A percentile compares a stretch with the other conserved stretches of the same genome.
Conservation (phyloP, 2,329 filamentous ascomycete genomes). For the Periglandula ipomoeae region DNA sequence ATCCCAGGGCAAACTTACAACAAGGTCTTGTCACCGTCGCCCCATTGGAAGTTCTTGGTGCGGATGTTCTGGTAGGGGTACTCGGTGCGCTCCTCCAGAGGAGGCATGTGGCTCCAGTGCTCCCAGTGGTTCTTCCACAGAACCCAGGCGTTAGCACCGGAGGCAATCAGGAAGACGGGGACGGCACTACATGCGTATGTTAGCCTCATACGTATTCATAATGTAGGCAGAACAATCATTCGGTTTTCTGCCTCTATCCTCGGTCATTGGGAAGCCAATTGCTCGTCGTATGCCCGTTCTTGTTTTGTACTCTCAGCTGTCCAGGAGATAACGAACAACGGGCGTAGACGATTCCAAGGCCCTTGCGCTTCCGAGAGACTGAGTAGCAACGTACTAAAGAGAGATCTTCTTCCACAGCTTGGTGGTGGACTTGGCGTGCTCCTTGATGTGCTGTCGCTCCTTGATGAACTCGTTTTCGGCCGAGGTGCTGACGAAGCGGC, state of each 20-base stretch:
- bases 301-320: not conserved
- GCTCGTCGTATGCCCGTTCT: not conserved
- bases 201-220: too few relatives aligned
- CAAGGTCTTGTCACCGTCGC: conserved; percentile 75
- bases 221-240: too few relatives aligned
- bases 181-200: conserved; percentile 49
- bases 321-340: not conserved
- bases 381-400: conserved; percentile 64
- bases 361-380: not conserved
- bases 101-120: conserved; percentile 78
- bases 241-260: not conserved
- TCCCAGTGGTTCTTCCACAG: conserved; percentile 97
- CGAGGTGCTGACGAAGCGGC: conserved; percentile 61
- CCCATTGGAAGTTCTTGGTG: conserved; percentile 91
- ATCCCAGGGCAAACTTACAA: conserved; percentile 30
- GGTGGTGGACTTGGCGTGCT: conserved; percentile 76
- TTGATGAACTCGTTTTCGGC: conserved; percentile 90
- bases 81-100: conserved; percentile 83
- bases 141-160: conserved; percentile 73
- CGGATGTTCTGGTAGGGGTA: conserved; percentile 98
- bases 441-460: conserved; percentile 83
- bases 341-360: not conserved
- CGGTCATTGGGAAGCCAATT: not conserved
- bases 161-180: conserved; percentile 62
- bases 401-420: conserved; percentile 95